These are phyloP conservation scores for Fistulinella prunicolor DNA, from an alignment of 768 basidiomycete species.

Conservation along the genomic window DNA sequence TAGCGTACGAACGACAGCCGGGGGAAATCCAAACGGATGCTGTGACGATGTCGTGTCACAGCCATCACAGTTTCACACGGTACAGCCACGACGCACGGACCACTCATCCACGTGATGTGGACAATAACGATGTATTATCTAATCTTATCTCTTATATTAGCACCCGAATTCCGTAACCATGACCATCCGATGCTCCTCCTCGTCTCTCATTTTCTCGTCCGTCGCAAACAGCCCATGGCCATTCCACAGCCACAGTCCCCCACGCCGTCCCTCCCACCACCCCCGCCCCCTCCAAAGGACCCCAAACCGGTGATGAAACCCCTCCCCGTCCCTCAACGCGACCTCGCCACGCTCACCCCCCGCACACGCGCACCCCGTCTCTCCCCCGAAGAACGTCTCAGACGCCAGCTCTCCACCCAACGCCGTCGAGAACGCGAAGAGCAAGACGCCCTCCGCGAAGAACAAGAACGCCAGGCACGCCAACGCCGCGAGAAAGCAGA, in stretches of 20 bases:
- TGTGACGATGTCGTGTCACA: constrained; percentile 31
- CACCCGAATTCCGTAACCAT: background rate
- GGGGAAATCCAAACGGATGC: constrained; percentile 32
- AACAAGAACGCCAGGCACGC: constrained; percentile 40
- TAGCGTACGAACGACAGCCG: constrained; percentile 37
- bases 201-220: constrained; percentile 11
- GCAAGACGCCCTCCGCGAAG: constrained; percentile 41
- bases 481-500: constrained; percentile 18
- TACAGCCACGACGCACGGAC: constrained; percentile 30
- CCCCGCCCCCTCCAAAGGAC: constrained; percentile 27
- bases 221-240: constrained; percentile 15
- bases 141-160: no score
- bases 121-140: constrained; percentile 7
- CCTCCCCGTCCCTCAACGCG: constrained; percentile 18
- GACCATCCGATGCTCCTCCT: background rate
- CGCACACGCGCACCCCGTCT: constrained; percentile 9
- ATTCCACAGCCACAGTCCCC: background rate
- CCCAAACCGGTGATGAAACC: constrained; percentile 11
- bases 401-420: constrained; percentile 18
- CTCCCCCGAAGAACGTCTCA: constrained; percentile 28
- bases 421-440: constrained; percentile 38
- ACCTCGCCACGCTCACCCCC: constrained; percentile 7
- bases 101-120: constrained; percentile 4
- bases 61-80: constrained; percentile 24
- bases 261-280: constrained; percentile 10